A percentile compares a stretch with the other conserved stretches of the same genome.
Conservation (phyloP, 2,329 filamentous ascomycete genomes). For the Pleurostoma richardsiae region DNA sequence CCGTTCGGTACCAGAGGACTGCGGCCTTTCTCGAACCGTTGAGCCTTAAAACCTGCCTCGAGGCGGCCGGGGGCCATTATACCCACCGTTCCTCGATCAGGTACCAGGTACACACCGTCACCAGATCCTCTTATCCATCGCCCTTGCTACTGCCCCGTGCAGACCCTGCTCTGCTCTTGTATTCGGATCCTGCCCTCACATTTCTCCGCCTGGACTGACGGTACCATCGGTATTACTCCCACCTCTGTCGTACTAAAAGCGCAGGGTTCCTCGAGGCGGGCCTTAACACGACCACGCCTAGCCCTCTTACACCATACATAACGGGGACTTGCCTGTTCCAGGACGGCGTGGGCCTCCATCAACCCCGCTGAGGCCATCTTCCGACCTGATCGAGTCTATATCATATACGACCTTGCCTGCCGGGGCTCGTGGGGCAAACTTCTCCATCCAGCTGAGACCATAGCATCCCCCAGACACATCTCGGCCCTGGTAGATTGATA, state of each 20-base stretch:
- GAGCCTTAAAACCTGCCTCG: constrained; percentile 25
- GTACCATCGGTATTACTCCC: constrained; percentile 42
- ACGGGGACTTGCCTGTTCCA: constrained; percentile 31
- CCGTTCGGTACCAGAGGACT: constrained; percentile 6
- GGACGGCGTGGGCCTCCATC: constrained; percentile 29
- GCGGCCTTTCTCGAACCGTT: constrained; percentile 27
- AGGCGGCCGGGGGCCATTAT: constrained; percentile 24
- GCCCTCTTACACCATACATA: constrained; percentile 34
- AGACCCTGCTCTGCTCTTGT: constrained; percentile 28
- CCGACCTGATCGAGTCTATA: constrained; percentile 20
- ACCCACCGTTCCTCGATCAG: constrained; percentile 30
- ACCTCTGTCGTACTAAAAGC: constrained; percentile 37
- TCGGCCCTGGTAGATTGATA: background rate
- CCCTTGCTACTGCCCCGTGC: constrained; percentile 26
- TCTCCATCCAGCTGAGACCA: background rate
- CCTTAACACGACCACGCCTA: constrained; percentile 33
- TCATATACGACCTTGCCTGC: constrained; percentile 1
- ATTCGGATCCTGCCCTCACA: constrained; percentile 38
- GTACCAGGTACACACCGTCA: constrained; percentile 29
- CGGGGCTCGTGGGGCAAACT: background rate
- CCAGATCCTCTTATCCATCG: constrained; percentile 14
- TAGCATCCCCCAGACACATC: background rate
- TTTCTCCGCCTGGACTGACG: constrained; percentile 37
- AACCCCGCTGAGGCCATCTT: constrained; percentile 32
- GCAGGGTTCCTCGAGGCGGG: constrained; percentile 31